These are phyloP conservation scores for Nematocida displodere DNA, from an alignment of 371 early-diverging fungal species.

Conservation along the genomic window DNA sequence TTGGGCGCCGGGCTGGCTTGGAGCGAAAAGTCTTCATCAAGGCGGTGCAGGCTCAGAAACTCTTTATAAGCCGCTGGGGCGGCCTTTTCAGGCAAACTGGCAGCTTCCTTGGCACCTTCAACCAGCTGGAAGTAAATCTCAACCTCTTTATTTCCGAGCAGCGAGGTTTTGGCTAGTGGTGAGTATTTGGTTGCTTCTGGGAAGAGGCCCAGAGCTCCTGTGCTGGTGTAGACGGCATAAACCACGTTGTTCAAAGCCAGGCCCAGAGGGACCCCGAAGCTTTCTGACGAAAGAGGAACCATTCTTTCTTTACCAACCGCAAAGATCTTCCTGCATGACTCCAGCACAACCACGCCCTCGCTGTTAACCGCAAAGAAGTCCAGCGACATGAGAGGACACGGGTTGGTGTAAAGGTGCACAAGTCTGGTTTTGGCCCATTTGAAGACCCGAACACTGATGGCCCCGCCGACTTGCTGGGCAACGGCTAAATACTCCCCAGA, in stretches of 20 bases:
- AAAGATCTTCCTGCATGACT: background rate
- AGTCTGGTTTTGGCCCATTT: background rate
- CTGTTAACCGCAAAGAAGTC: conserved; percentile 7
- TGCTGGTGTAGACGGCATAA: background rate
- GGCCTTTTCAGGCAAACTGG: background rate
- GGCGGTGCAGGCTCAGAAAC: background rate
- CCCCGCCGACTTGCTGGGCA: background rate
- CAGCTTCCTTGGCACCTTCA: background rate
- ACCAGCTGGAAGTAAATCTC: background rate
- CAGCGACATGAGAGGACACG: background rate
- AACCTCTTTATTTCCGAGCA: background rate
- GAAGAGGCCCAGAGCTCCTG: conserved; percentile 3
- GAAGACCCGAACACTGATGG: background rate
- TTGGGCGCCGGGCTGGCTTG: background rate
- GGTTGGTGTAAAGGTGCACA: background rate
- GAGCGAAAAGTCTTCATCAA: background rate
- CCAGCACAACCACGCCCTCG: background rate
- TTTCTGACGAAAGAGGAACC: background rate
- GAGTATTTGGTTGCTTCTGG: background rate
- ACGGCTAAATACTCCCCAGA: conserved; percentile 12
- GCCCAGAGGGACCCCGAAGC: background rate
- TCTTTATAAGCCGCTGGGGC: background rate
- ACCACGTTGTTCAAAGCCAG: background rate
- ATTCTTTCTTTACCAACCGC: background rate
- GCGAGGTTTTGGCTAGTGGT: background rate